A percentile compares a stretch with the other conserved stretches of the same genome.
Conservation (phyloP, 2,329 filamentous ascomycete species). For the Pyrenochaeta sp. region DNA sequence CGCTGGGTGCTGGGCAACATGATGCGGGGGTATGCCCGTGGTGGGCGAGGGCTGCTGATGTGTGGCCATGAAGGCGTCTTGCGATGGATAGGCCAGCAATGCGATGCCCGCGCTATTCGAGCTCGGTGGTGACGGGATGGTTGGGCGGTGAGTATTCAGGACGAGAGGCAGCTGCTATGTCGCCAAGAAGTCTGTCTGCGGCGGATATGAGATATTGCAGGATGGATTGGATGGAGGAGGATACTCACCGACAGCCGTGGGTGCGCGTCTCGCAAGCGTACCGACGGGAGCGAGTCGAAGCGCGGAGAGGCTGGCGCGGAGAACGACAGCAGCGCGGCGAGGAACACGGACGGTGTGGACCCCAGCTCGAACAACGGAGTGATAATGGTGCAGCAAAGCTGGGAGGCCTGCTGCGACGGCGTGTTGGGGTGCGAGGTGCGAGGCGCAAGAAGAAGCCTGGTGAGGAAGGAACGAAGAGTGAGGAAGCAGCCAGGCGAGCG, state of each 20-base stretch:
- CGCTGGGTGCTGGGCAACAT: slow-evolving; percentile 71
- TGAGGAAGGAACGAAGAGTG: slow-evolving; percentile 30
- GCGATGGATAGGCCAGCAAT: slow-evolving; percentile 15
- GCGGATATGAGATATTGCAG: slow-evolving; percentile 2
- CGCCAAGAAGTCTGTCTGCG: slow-evolving; percentile 3
- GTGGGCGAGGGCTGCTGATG: slow-evolving; percentile 84
- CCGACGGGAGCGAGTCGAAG: slow-evolving; percentile 27
- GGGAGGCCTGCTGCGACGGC: slow-evolving; percentile 18
- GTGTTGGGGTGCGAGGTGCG: slow-evolving; percentile 13
- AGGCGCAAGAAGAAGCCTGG: slow-evolving; percentile 24
- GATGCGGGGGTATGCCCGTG: slow-evolving; percentile 73
- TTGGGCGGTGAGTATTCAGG: slow-evolving; percentile 10
- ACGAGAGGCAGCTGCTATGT: slow-evolving; percentile 2
- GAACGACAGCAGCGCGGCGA: slow-evolving; percentile 35
- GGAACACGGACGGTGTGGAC: slow-evolving; percentile 22
- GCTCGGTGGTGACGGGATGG: slow-evolving; percentile 19
- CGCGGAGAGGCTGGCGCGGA: slow-evolving; percentile 34
- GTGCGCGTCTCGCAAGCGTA: slow-evolving; percentile 24
- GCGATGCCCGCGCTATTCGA: slow-evolving; percentile 18
- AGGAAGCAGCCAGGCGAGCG: slow-evolving; percentile 30
- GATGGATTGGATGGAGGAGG: slow-evolving; percentile 5
- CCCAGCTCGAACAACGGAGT: slow-evolving; percentile 12
- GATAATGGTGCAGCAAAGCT: slow-evolving; percentile 11
- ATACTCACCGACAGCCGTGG: slow-evolving; percentile 16
- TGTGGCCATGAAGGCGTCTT: slow-evolving; percentile 62